Evolutionary conservation across 805 yeast genomes (phyloP), one percentile per base, ranked within the genome.

Genomic region (Teunomyces barrocoloradensis): DNA sequence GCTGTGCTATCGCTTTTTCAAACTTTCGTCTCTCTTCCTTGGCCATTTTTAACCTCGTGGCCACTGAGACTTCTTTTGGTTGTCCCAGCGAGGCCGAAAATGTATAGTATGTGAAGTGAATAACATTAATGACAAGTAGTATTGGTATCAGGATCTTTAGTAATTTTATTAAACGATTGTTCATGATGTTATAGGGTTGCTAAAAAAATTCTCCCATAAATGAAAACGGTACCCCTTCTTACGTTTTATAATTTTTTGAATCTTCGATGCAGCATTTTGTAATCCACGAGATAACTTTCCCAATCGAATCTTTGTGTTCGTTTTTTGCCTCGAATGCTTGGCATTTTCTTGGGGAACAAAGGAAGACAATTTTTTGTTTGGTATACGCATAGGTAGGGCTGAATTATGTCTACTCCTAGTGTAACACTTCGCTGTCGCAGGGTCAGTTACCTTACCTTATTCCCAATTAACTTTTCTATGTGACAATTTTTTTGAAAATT

Each of bases 1-100:
- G 46, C 11, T 39, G 35, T 11, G 46, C 30, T 3, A 60, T 32
- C 25, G 53, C 54, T 6, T 47, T 15, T 5, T 40, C 39, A 20
- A 47, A 43, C 12, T 35, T 23, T 9, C 9, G n/a, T 10, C 13
- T 23, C 29, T 37, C 29, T 18, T 37, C 29, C 10, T 23, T 23
- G 12, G 29, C 29, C 12, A 37, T 13, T 37, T 37, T 37, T 37
- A 37, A 11, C 18, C 23, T 37, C 13, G 21, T 23, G 10, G 28
- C 29, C 18, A 37, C 40, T 3, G 29, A 23, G 10, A 37, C 9
- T 4, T 37, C 28, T n/a, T 23, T 11, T n/a, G 29, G 15, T 11
- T 12, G 28, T 6, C 6, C 40, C 27, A 12, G 15, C 10, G 15
- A n/a, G 29, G 18, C 15, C 3, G 29, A n/a, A 13, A 20, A 37